Conservation (phyloP, 768 basidiomycete species). For the Cubamyces lactineus region DNA sequence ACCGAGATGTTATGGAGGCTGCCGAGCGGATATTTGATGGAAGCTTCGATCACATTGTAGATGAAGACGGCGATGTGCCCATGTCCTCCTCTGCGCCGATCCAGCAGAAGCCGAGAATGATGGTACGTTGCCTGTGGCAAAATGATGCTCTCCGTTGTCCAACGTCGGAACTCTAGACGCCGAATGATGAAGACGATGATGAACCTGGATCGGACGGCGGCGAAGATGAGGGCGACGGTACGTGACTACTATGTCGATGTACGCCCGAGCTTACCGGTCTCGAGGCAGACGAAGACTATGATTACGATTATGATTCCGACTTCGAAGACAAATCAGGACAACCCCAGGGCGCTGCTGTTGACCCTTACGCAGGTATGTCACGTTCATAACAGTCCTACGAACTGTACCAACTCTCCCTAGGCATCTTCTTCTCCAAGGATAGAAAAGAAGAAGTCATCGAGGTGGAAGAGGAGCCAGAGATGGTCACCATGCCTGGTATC, state of each 20-base stretch:
- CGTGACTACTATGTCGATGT: not conserved
- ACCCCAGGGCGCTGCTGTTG: conserved; percentile 56
- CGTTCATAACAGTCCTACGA: not conserved
- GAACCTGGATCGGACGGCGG: conserved; percentile 56
- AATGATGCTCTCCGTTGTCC: not conserved
- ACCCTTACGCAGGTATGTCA: conserved; percentile 81
- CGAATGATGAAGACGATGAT: conserved; percentile 55
- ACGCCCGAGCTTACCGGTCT: not conserved
- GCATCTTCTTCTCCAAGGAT: conserved; percentile 95
- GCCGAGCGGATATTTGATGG: conserved; percentile 87
- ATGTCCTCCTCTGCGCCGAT: conserved; percentile 24
- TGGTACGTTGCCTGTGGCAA: conserved; percentile 26
- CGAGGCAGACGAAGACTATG: conserved; percentile 56
- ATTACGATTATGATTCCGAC: conserved; percentile 90
- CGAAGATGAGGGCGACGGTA: conserved; percentile 57
- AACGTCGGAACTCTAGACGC: conserved; percentile 47
- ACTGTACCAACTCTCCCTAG: conserved; percentile 41
- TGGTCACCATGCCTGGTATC: conserved; percentile 44
- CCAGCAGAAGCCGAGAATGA: conserved; percentile 31
- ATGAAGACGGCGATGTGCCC: conserved; percentile 47
- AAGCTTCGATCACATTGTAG: conserved; percentile 73
- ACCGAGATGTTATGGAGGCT: conserved; percentile 91
- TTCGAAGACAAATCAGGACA: conserved; percentile 52
- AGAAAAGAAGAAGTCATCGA: conserved; percentile 91
- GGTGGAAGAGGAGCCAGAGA: conserved; percentile 78